These are phyloP conservation scores for Dictyostelium brefeldianum DNA, from an alignment of 78 protist species.

Conservation along the genomic window DNA sequence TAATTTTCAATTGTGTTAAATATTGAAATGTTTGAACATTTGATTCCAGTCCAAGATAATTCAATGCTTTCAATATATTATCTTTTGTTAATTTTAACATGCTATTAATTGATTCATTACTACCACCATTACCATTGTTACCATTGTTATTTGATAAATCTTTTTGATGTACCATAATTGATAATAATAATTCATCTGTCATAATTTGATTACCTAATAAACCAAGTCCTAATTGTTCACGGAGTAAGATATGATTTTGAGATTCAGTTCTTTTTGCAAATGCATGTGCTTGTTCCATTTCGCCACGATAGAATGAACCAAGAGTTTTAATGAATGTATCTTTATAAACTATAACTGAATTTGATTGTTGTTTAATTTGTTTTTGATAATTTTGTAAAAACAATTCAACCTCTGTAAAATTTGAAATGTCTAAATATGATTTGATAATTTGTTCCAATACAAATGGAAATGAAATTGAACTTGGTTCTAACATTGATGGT, in stretches of 20 bases:
- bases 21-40: conserved; percentile 61
- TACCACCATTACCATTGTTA: neutral
- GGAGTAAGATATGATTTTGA: neutral
- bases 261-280: conserved; percentile 16
- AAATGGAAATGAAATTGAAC: conserved; percentile 57
- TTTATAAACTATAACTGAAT: neutral
- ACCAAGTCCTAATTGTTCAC: conserved; percentile 28
- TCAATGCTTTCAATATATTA: conserved; percentile 21
- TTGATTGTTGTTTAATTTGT: conserved; percentile 11
- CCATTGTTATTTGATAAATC: neutral
- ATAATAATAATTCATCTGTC: conserved; percentile 44
- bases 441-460: conserved; percentile 65
- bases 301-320: conserved; percentile 37
- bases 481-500: neutral
- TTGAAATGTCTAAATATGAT: conserved; percentile 48
- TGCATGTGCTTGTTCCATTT: conserved; percentile 2
- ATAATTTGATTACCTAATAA: conserved; percentile 32
- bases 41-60: conserved; percentile 51
- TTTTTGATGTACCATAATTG: conserved; percentile 40
- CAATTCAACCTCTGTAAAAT: conserved; percentile 32
- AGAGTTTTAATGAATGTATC: conserved; percentile 32
- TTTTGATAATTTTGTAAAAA: conserved; percentile 17
- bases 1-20: conserved; percentile 58
- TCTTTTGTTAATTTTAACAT: neutral
- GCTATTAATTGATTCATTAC: neutral